phyloP scores from a whole-genome alignment of 208 protist species.

The Trichomonas vaginalis region DNA sequence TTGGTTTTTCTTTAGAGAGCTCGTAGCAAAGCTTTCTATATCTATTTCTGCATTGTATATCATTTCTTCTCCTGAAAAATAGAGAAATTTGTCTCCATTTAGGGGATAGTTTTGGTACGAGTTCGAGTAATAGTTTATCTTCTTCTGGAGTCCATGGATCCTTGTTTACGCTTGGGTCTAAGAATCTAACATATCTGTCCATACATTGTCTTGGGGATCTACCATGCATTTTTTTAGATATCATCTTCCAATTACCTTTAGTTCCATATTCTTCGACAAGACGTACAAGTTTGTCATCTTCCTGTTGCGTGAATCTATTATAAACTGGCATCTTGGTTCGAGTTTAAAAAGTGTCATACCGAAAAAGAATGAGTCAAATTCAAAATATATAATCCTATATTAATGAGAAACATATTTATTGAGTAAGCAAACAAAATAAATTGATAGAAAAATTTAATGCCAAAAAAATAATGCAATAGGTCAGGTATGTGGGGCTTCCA shows the following conservation, averaged over 20 bases:
- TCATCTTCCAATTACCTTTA: not conserved
- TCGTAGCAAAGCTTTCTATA: too few species aligned
- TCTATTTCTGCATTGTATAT: not conserved
- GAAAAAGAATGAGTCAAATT: too few species aligned
- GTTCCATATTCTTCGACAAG: not conserved
- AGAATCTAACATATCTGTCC: not conserved
- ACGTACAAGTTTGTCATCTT: not conserved
- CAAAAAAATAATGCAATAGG: too few species aligned
- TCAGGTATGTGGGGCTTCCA: too few species aligned
- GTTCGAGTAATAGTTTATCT: not conserved
- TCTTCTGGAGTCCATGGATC: not conserved
- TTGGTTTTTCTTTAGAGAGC: too few species aligned
- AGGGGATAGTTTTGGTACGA: not conserved
- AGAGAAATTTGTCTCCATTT: not conserved
- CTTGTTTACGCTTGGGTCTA: not conserved
- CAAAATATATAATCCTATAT: too few species aligned
- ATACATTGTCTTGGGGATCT: not conserved
- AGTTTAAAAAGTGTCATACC: too few species aligned
- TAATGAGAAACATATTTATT: too few species aligned
- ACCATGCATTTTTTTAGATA: not conserved
- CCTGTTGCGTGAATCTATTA: not conserved
- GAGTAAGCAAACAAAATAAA: too few species aligned
- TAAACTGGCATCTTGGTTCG: not conserved
- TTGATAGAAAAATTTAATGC: too few species aligned
- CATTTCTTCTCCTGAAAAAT: not conserved